These are phyloP conservation scores for Aureobasidium mangrovei DNA, from an alignment of 2,329 filamentous ascomycete genomes.

Conservation along the genomic window DNA sequence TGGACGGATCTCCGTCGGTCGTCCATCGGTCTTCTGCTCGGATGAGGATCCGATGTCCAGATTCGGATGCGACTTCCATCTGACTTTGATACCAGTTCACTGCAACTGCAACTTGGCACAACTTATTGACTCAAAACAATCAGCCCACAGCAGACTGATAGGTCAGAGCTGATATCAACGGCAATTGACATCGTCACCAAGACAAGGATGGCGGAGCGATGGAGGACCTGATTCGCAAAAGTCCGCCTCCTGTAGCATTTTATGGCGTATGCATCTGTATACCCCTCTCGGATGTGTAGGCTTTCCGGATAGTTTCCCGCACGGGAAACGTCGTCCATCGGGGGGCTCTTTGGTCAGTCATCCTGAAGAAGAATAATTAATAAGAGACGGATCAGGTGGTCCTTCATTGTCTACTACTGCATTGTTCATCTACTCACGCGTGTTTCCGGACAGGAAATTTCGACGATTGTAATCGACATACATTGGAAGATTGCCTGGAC, in stretches of 20 bases:
- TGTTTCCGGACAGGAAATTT: background rate
- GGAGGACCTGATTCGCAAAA: constrained; percentile 1
- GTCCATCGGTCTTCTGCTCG: too few relatives aligned
- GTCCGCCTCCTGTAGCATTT: constrained; percentile 3
- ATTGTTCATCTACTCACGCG: constrained; percentile 4
- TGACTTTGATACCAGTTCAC: too few relatives aligned
- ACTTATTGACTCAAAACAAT: too few relatives aligned
- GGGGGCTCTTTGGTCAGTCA: background rate
- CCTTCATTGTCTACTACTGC: background rate
- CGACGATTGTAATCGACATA: background rate
- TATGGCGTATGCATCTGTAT: constrained; percentile 4
- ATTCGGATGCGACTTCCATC: too few relatives aligned
- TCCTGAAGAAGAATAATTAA: background rate
- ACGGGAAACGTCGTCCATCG: constrained; percentile 6
- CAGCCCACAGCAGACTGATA: too few relatives aligned
- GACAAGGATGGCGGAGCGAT: constrained; percentile 6
- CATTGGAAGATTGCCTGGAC: background rate
- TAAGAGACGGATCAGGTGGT: background rate
- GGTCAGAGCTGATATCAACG: too few relatives aligned
- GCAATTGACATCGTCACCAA: background rate
- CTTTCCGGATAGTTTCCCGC: background rate
- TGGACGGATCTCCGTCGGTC: too few relatives aligned
- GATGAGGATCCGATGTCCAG: too few relatives aligned
- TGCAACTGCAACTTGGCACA: too few relatives aligned
- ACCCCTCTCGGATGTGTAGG: background rate